Base-by-base conservation (phyloP, 2,329 filamentous ascomycete species). In the Triangularia verruculosa region DNA sequence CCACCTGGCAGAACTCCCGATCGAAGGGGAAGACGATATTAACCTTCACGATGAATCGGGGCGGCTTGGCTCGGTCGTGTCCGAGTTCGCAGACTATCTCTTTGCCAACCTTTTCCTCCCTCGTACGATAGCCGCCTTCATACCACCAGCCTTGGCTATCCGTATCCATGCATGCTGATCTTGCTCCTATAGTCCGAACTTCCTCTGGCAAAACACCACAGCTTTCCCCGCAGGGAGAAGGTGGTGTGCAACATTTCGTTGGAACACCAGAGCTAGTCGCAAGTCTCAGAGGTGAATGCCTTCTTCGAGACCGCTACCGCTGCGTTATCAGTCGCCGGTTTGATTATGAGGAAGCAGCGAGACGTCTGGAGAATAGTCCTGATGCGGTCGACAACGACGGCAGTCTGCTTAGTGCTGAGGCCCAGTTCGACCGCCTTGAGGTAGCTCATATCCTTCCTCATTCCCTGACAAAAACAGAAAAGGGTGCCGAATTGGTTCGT, bases 91-190 rank as follows among this genome's bases (percentile, higher is more conserved):
- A 24, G 68, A 70, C 13, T 67, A 71, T 43, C 64, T 74, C 5
- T 55, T 73, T 3, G 61, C 72, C 61, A 68, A 70, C 58, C 73
- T 73, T 59, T 74, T 73, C 63, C 51, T 72, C 2, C 69, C 70
- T 32, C 63, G 69, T 71, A 66, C 56, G 64, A 61, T 17, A 15
- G 20, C 47, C 47, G 39, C n/a, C 52, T 64, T n/a, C n/a, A 28
- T 9, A 28, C 27, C 17, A 51, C 11, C 30, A 55, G 27, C n/a
- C 2, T 22, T 22, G 4, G 17, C 28, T 25, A 60, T 34, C 8
- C 17, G 65, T 20, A 60, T 59, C 30, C 5, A 28, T 28, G 27
- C 27, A 9, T 28, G 27, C 27, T 28, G 27, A 28, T 61, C 15
- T 39, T 53, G 8, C 24, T 65, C 51, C 57, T 47, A 11, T 65